phyloP scores from a whole-genome alignment of 805 yeast genomes.

The Kluyveromyces siamensis region DNA sequence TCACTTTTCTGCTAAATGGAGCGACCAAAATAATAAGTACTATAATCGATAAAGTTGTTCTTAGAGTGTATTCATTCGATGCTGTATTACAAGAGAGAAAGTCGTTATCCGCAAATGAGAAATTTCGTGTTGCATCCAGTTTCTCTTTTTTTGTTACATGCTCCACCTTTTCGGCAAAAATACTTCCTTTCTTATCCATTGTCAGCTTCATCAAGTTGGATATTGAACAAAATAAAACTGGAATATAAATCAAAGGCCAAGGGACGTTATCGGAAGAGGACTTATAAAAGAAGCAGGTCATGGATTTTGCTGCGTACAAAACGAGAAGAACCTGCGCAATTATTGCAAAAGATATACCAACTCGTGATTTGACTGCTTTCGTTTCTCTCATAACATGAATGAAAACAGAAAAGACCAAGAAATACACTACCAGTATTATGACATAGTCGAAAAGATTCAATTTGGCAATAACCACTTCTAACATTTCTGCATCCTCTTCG shows the following conservation, averaged over 20 bases:
- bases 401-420: background rate
- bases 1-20: conserved; percentile 31
- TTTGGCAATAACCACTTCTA: conserved; percentile 1
- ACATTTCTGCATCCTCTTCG: conserved; percentile 4
- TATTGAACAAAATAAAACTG: conserved; percentile 6
- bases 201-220: conserved; percentile 1
- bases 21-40: conserved; percentile 25
- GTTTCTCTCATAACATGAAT: background rate
- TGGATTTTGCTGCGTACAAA: conserved; percentile 8
- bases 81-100: conserved; percentile 32
- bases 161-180: background rate
- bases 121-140: background rate
- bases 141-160: background rate
- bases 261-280: conserved; percentile 10
- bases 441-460: conserved; percentile 1
- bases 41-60: conserved; percentile 21
- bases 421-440: background rate
- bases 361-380: conserved; percentile 9
- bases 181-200: conserved; percentile 1
- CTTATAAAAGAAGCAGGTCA: conserved; percentile 12
- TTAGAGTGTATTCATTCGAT: conserved; percentile 29
- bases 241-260: conserved; percentile 8
- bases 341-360: conserved; percentile 11
- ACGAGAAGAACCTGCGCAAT: conserved; percentile 8
- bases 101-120: conserved; percentile 30